Evolutionary conservation across 2,329 filamentous ascomycete genomes (phyloP).

Genomic region (Trichophyton mentagrophytes): DNA sequence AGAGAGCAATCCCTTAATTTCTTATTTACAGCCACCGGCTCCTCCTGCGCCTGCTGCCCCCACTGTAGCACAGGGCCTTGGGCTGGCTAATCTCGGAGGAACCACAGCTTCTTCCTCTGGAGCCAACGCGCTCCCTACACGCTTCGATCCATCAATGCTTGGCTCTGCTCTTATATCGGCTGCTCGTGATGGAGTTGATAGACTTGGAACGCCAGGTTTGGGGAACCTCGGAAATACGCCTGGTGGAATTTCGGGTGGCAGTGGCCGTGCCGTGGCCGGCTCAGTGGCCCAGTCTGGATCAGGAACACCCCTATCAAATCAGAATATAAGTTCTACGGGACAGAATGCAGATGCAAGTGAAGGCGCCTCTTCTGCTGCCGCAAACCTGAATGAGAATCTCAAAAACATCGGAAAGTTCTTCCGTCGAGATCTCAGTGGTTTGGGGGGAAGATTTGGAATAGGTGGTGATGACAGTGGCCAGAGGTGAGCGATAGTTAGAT

Average conservation of each 20-base stretch:
- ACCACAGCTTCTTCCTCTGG: conserved; percentile 30
- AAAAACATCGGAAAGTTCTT: conserved; percentile 97
- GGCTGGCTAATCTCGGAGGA: conserved; percentile 35
- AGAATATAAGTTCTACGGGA: conserved; percentile 16
- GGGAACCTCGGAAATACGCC: conserved; percentile 18
- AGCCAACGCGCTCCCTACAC: conserved; percentile 35
- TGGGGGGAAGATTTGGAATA: conserved; percentile 57
- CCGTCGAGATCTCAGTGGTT: conserved; percentile 66
- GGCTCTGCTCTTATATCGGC: conserved; percentile 82
- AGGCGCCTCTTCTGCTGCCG: conserved; percentile 17
- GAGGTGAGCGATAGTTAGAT: conserved; percentile 1
- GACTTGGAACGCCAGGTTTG: conserved; percentile 53
- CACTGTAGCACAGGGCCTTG: conserved; percentile 34
- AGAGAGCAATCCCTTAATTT: conserved; percentile 56
- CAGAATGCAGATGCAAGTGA: conserved; percentile 12
- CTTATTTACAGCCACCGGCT: conserved; percentile 41
- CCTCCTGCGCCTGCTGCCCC: conserved; percentile 21
- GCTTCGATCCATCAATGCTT: conserved; percentile 70
- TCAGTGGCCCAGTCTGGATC: conserved; percentile 15
- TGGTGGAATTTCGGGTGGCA: conserved; percentile 22
- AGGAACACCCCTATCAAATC: conserved; percentile 16
- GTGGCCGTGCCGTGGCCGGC: conserved; percentile 16
- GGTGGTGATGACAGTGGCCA: conserved; percentile 33
- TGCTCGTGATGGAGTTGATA: conserved; percentile 68
- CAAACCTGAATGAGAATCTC: conserved; percentile 80